These are phyloP conservation scores for Aspergillus pseudoterreus DNA, from an alignment of 2,329 filamentous ascomycete genomes.

Conservation along the genomic window DNA sequence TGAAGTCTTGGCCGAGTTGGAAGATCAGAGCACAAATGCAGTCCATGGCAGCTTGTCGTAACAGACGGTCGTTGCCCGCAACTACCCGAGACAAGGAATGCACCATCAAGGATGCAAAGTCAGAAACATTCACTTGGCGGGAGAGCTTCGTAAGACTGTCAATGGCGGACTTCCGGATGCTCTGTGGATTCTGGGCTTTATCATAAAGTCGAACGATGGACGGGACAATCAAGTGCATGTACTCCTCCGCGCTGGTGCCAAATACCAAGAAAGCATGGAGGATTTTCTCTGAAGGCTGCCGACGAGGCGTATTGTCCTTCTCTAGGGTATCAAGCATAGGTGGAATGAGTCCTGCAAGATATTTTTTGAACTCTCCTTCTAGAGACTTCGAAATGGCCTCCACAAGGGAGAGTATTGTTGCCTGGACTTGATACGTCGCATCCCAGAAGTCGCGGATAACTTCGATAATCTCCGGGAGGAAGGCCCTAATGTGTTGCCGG, in stretches of 20 bases:
- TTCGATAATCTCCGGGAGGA: conserved; percentile 78
- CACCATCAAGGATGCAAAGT: conserved; percentile 94
- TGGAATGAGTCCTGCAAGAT: conserved; percentile 81
- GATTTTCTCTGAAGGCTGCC: conserved; percentile 82
- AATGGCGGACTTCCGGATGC: conserved; percentile 81
- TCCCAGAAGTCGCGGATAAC: conserved; percentile 91
- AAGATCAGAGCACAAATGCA: conserved; percentile 94
- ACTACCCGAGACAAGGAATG: conserved; percentile 86
- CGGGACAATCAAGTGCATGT: conserved; percentile 98
- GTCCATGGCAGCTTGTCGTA: conserved; percentile 82
- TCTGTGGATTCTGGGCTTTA: conserved; percentile 73
- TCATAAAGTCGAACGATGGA: conserved; percentile 94
- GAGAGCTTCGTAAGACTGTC: conserved; percentile 94
- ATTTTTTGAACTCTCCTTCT: conserved; percentile 97
- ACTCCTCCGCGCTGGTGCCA: conserved; percentile 91
- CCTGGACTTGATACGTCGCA: conserved; percentile 72
- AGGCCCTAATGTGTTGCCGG: conserved; percentile 90
- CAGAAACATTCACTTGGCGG: conserved; percentile 92
- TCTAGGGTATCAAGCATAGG: conserved; percentile 93
- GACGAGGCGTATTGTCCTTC: conserved; percentile 70
- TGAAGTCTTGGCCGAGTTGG: conserved; percentile 90
- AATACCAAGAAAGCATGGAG: conserved; percentile 95
- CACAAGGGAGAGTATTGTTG: conserved; percentile 85
- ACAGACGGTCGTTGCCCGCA: conserved; percentile 63
- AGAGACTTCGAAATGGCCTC: conserved; percentile 91